Percentiles rank a stretch among this genome's conserved stretches.
These are phyloP conservation scores for Tetratostichococcus sp. DNA, from an alignment of 139 green algal genomes.

Conservation along the genomic window DNA sequence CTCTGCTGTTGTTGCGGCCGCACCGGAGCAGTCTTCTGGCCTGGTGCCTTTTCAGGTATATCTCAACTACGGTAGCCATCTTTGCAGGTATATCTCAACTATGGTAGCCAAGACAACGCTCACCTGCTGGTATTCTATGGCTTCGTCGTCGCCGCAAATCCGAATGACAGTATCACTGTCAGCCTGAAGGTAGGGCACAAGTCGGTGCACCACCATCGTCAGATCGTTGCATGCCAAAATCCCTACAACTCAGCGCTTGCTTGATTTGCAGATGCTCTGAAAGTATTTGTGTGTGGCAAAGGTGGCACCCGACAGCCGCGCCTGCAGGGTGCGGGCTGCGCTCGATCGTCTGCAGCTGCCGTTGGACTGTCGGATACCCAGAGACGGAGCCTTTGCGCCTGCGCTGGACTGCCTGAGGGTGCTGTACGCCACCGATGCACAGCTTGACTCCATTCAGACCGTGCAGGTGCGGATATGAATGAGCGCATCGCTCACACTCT, in stretches of 20 bases:
- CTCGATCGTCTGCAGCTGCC: background rate
- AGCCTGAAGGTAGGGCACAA: background rate
- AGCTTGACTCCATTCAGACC: background rate
- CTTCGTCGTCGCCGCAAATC: slow-evolving; percentile 47
- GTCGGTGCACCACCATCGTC: too few relatives aligned
- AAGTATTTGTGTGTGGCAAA: too few relatives aligned
- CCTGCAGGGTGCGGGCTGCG: background rate
- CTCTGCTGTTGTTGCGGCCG: too few relatives aligned
- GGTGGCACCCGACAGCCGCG: background rate
- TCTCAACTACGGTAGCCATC: background rate
- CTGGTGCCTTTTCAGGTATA: too few relatives aligned
- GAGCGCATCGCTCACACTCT: too few relatives aligned
- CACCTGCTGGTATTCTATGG: slow-evolving; percentile 75
- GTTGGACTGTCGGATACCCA: background rate
- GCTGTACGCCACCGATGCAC: background rate
- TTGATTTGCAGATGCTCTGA: too few relatives aligned
- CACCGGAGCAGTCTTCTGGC: too few relatives aligned
- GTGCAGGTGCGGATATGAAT: background rate
- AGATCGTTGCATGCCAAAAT: too few relatives aligned
- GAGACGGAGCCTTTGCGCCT: background rate
- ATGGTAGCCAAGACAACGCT: slow-evolving; percentile 52
- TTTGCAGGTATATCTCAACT: slow-evolving; percentile 53
- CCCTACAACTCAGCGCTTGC: too few relatives aligned
- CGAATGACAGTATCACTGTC: slow-evolving; percentile 35
- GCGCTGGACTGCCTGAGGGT: background rate